phyloP scores from a whole-genome alignment of 169 alveolate species.

The Cryptosporidium bovis region DNA sequence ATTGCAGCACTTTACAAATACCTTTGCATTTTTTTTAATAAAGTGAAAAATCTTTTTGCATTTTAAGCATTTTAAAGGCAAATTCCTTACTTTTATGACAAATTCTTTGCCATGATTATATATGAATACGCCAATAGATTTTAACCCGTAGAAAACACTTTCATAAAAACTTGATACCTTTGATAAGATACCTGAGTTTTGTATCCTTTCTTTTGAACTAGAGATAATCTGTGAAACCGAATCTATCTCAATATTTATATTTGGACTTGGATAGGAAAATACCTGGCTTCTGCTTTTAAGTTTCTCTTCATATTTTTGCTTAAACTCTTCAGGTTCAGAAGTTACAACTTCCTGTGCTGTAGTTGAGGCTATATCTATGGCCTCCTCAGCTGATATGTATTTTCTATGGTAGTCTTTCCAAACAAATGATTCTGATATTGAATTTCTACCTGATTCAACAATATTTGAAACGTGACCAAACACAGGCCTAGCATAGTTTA shows the following conservation, averaged over 20 bases:
- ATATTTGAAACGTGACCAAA: slow-evolving; percentile 26
- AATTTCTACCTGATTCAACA: slow-evolving; percentile 48
- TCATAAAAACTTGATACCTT: slow-evolving; percentile 1
- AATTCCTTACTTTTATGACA: background rate
- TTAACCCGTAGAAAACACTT: background rate
- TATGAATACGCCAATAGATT: background rate
- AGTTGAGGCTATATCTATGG: slow-evolving; percentile 65
- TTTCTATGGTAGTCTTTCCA: slow-evolving; percentile 43
- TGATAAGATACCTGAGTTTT: background rate
- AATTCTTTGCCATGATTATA: background rate
- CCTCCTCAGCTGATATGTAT: slow-evolving; percentile 67
- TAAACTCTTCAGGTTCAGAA: slow-evolving; percentile 61
- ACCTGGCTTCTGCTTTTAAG: slow-evolving; percentile 40
- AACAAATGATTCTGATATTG: slow-evolving; percentile 40
- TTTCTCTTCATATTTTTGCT: slow-evolving; percentile 42
- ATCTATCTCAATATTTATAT: background rate
- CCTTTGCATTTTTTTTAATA: slow-evolving; percentile 19
- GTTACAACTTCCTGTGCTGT: slow-evolving; percentile 45
- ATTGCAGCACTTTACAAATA: slow-evolving; percentile 4
- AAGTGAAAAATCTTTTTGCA: slow-evolving; percentile 5
- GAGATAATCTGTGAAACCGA: slow-evolving; percentile 23
- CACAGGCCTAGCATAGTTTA: slow-evolving; percentile 41
- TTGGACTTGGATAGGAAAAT: slow-evolving; percentile 48
- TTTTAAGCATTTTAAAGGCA: background rate
- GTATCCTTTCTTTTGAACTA: slow-evolving; percentile 16